phyloP scores from a whole-genome alignment of 441 rosid species.

The Bruguiera hainesii region DNA sequence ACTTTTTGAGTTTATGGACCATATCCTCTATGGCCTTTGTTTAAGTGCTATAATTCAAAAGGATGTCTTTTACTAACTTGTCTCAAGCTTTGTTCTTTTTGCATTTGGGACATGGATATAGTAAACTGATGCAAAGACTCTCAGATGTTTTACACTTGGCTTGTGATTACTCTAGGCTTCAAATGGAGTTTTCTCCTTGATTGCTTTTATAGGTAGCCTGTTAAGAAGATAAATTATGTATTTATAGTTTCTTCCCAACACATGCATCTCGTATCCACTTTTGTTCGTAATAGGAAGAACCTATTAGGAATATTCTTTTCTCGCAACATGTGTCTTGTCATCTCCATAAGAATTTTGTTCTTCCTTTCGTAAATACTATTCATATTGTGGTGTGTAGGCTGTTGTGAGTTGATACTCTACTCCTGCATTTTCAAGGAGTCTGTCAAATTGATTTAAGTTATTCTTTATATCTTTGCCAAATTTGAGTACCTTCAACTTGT shows the following conservation, averaged over 20 bases:
- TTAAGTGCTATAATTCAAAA: neutral
- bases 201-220: neutral
- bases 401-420: neutral
- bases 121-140: neutral
- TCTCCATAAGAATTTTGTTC: neutral
- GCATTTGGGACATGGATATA: neutral
- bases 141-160: neutral
- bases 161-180: neutral
- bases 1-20: neutral
- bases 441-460: neutral
- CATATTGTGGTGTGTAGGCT: slow-evolving; percentile 1
- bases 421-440: neutral
- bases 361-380: neutral
- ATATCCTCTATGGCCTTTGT: neutral
- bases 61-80: neutral
- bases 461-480: neutral
- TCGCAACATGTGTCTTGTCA: neutral
- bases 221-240: neutral
- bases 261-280: too few species aligned
- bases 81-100: neutral
- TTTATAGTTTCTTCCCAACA: neutral
- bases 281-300: too few species aligned
- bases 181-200: neutral
- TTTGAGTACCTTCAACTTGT: neutral
- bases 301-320: too few species aligned